A percentile compares a stretch with the other conserved stretches of the same genome.
phyloP scores from a whole-genome alignment of 2,329 filamentous ascomycete species.

The Aspergillus flavus region DNA sequence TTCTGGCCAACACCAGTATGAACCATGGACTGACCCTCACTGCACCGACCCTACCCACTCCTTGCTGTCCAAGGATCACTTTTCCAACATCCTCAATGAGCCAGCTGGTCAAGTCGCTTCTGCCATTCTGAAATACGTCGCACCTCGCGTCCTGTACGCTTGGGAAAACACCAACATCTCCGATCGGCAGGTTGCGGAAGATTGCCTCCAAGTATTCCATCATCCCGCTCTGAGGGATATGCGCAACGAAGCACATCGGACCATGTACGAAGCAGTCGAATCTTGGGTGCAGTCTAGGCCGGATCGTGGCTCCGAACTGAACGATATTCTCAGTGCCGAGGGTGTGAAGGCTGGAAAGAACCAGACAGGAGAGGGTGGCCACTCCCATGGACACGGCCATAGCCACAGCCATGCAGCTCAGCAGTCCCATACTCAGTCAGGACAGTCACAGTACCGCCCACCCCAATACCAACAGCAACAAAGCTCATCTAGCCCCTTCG shows the following conservation, averaged over 20 bases:
- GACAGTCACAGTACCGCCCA: slow-evolving; percentile 24
- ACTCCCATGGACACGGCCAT: slow-evolving; percentile 35
- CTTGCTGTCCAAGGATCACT: slow-evolving; percentile 82
- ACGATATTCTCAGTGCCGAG: slow-evolving; percentile 76
- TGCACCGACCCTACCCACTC: slow-evolving; percentile 82
- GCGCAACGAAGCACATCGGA: slow-evolving; percentile 74
- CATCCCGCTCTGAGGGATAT: slow-evolving; percentile 83
- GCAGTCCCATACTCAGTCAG: not conserved
- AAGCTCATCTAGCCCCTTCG: slow-evolving; percentile 32
- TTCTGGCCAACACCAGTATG: slow-evolving; percentile 73
- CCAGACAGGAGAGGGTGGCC: slow-evolving; percentile 33
- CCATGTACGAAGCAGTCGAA: slow-evolving; percentile 86
- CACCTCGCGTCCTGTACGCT: slow-evolving; percentile 84
- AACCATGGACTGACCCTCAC: slow-evolving; percentile 75
- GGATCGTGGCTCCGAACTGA: slow-evolving; percentile 67
- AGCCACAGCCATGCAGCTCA: slow-evolving; percentile 20
- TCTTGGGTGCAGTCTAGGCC: slow-evolving; percentile 74
- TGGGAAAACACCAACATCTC: slow-evolving; percentile 87
- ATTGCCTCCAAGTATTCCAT: slow-evolving; percentile 83
- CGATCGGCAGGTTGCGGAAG: slow-evolving; percentile 79
- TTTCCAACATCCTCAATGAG: slow-evolving; percentile 76
- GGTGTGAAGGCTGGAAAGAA: slow-evolving; percentile 84
- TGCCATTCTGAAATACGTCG: slow-evolving; percentile 80
- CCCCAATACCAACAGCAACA: slow-evolving; percentile 29
- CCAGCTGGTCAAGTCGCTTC: slow-evolving; percentile 74